These are phyloP conservation scores for Emiliania huxleyi DNA, from an alignment of 78 protist species.

Conservation along the genomic window DNA sequence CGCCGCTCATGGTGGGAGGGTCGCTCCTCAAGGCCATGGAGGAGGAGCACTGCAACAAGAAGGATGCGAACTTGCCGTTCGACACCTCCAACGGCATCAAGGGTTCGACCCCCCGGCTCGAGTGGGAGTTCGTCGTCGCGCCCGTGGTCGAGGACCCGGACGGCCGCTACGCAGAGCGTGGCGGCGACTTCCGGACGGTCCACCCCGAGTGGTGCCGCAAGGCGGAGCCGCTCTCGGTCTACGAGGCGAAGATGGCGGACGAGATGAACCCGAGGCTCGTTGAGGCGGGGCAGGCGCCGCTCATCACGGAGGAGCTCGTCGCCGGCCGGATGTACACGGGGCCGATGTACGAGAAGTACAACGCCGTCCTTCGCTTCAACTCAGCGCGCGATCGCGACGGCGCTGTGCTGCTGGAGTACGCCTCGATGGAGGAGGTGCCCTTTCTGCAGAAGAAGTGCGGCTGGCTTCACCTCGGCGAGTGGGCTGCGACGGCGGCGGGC, in stretches of 20 bases:
- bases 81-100: background rate
- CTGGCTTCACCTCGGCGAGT: background rate
- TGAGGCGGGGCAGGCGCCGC: background rate
- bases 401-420: background rate
- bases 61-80: background rate
- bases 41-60: background rate
- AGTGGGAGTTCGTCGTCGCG: background rate
- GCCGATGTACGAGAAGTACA: constrained; percentile 13
- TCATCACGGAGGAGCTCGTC: background rate
- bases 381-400: too few relatives aligned
- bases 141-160: background rate
- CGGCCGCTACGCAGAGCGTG: background rate
- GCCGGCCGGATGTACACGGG: constrained; percentile 34
- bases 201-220: background rate
- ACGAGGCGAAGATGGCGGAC: background rate
- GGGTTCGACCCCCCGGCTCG: background rate
- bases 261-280: background rate
- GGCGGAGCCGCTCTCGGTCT: background rate
- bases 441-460: background rate
- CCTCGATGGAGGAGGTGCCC: background rate
- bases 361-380: background rate
- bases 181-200: background rate
- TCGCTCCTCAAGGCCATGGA: background rate
- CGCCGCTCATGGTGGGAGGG: background rate
- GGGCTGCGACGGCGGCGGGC: background rate